phyloP scores from a whole-genome alignment of 176 grass and related monocot species.

The Avena insularis region DNA sequence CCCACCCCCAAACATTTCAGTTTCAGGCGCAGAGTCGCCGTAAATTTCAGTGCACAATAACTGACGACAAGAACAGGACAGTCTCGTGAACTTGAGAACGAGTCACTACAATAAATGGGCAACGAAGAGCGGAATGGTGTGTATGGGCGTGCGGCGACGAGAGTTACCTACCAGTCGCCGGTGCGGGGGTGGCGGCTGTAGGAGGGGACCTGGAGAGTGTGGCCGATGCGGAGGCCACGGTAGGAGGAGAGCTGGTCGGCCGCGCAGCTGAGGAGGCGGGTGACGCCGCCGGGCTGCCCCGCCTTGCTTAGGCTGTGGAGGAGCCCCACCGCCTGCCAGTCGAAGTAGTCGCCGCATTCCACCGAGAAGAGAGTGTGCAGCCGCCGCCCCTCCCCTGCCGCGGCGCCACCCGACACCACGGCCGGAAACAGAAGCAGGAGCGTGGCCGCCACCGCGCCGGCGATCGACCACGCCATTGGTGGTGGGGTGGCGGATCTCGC shows the following conservation, averaged over 20 bases:
- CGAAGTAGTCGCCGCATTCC: conserved; percentile 97
- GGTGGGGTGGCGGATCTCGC: conserved; percentile 52
- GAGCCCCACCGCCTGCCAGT: conserved; percentile 95
- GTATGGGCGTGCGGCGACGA: background rate
- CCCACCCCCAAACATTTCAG: background rate
- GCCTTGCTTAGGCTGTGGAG: conserved; percentile 91
- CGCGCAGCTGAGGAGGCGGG: conserved; percentile 83
- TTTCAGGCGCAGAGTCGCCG: background rate
- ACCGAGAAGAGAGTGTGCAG: conserved; percentile 97
- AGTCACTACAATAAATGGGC: no score
- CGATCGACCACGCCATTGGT: conserved; percentile 53
- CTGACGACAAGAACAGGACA: background rate
- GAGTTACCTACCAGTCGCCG: conserved; percentile 88
- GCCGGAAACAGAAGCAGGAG: conserved; percentile 17
- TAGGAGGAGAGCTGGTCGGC: conserved; percentile 71
- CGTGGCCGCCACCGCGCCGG: conserved; percentile 17
- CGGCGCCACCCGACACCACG: background rate
- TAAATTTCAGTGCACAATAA: conserved; percentile 17
- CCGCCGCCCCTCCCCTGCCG: conserved; percentile 56
- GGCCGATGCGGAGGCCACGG: conserved; percentile 75
- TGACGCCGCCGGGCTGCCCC: conserved; percentile 74
- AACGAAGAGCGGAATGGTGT: no score
- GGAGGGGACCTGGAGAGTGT: conserved; percentile 85
- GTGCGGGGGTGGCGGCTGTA: conserved; percentile 90
- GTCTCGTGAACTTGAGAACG: background rate